Evolutionary conservation across 345 rosid species (phyloP).

Genomic region (Citrus reticulata): DNA sequence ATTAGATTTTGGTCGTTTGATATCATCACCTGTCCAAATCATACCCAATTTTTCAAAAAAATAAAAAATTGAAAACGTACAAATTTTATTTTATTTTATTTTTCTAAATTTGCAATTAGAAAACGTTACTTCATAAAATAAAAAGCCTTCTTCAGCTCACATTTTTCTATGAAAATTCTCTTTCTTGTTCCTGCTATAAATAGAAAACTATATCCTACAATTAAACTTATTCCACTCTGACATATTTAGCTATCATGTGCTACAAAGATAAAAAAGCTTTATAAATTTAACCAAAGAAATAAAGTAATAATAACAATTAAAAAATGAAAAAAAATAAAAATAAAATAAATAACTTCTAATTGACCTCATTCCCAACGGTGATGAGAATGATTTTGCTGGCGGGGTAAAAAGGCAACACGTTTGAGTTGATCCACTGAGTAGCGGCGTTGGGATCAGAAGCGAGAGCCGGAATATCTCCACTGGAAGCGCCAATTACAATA

Average conservation of each 20-base stretch:
- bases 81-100: background rate
- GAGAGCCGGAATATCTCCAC: slow-evolving; percentile 72
- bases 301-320: background rate
- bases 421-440: slow-evolving; percentile 64
- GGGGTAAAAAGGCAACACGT: slow-evolving; percentile 75
- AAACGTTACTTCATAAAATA: background rate
- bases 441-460: slow-evolving; percentile 83
- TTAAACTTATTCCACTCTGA: background rate
- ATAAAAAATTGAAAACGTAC: background rate
- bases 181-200: background rate
- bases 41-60: background rate
- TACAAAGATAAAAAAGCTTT: background rate
- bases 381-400: slow-evolving; percentile 78
- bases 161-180: background rate
- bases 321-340: background rate
- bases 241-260: background rate
- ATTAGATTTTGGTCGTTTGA: slow-evolving; percentile 65
- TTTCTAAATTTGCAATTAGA: background rate
- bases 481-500: slow-evolving; percentile 71
- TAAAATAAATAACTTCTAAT: background rate
- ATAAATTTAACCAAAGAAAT: background rate
- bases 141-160: background rate
- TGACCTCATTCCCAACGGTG: slow-evolving; percentile 90
- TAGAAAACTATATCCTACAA: background rate
- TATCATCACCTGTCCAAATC: slow-evolving; percentile 48